Conservation (phyloP, 2,329 filamentous ascomycete genomes). For the Trichophyton rubrum region DNA sequence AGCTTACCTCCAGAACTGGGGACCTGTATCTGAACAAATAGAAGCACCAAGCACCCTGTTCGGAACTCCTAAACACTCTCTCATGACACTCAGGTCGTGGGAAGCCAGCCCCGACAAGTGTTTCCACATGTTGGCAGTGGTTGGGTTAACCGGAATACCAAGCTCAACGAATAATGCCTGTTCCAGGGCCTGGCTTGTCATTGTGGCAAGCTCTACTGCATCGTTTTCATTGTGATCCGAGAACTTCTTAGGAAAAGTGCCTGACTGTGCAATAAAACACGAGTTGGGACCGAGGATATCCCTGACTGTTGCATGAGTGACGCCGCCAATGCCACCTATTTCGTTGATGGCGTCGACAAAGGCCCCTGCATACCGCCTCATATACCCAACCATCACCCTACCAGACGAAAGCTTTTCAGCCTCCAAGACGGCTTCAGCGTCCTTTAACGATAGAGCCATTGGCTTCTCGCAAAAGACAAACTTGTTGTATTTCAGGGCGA, state of each 20-base stretch:
- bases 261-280: slow-evolving; percentile 22
- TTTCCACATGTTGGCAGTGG: slow-evolving; percentile 23
- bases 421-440: slow-evolving; percentile 34
- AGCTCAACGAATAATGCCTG: slow-evolving; percentile 24
- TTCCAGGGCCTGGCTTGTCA: slow-evolving; percentile 18
- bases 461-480: slow-evolving; percentile 48
- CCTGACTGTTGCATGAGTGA: slow-evolving; percentile 41
- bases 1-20: slow-evolving; percentile 24
- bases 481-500: slow-evolving; percentile 34
- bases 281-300: slow-evolving; percentile 43
- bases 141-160: slow-evolving; percentile 19
- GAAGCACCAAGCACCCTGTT: slow-evolving; percentile 31
- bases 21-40: slow-evolving; percentile 15
- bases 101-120: slow-evolving; percentile 38
- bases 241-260: slow-evolving; percentile 28
- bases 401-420: slow-evolving; percentile 39
- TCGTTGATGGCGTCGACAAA: slow-evolving; percentile 44
- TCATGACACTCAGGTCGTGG: slow-evolving; percentile 43
- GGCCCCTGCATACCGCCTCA: slow-evolving; percentile 45
- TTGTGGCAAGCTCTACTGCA: slow-evolving; percentile 14
- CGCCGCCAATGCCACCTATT: slow-evolving; percentile 36
- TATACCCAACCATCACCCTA: slow-evolving; percentile 46
- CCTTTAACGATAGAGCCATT: slow-evolving; percentile 35
- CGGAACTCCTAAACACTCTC: slow-evolving; percentile 41
- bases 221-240: slow-evolving; percentile 28